phyloP scores from a whole-genome alignment of 345 rosid genomes.

The Cardamine chenopodiifolia region DNA sequence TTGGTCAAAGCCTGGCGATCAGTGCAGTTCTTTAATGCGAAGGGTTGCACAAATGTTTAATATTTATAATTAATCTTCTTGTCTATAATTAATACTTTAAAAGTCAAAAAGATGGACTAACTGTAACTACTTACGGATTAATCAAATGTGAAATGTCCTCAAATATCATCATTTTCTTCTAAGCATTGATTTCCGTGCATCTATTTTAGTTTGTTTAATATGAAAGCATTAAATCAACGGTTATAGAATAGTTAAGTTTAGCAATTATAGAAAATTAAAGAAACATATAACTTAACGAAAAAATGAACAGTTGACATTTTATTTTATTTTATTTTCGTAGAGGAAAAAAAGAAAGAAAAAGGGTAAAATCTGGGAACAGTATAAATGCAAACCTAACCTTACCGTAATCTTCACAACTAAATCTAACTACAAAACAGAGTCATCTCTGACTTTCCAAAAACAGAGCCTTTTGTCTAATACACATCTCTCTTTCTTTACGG shows the following conservation, averaged over 20 bases:
- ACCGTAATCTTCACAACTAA: slow-evolving; percentile 32
- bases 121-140: slow-evolving; percentile 5
- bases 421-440: slow-evolving; percentile 31
- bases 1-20: slow-evolving; percentile 19
- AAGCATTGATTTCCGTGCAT: neutral
- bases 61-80: neutral
- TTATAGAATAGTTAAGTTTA: slow-evolving; percentile 1
- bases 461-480: slow-evolving; percentile 22
- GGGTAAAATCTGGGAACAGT: slow-evolving; percentile 6
- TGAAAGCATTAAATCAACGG: slow-evolving; percentile 21
- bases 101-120: slow-evolving; percentile 36
- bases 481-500: slow-evolving; percentile 17
- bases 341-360: neutral
- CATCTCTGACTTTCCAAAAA: slow-evolving; percentile 31
- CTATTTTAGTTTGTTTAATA: neutral
- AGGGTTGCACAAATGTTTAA: neutral
- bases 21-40: slow-evolving; percentile 12
- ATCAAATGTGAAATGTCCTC: neutral
- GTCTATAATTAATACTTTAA: neutral
- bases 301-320: slow-evolving; percentile 32
- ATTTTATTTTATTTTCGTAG: neutral
- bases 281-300: slow-evolving; percentile 7
- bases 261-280: neutral
- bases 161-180: neutral
- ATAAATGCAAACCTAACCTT: slow-evolving; percentile 31